Evolutionary conservation across 2,329 filamentous ascomycete genomes (phyloP), one percentile per base, ranked within the genome.

Genomic region (Arthrobotrys pseudoclavata): DNA sequence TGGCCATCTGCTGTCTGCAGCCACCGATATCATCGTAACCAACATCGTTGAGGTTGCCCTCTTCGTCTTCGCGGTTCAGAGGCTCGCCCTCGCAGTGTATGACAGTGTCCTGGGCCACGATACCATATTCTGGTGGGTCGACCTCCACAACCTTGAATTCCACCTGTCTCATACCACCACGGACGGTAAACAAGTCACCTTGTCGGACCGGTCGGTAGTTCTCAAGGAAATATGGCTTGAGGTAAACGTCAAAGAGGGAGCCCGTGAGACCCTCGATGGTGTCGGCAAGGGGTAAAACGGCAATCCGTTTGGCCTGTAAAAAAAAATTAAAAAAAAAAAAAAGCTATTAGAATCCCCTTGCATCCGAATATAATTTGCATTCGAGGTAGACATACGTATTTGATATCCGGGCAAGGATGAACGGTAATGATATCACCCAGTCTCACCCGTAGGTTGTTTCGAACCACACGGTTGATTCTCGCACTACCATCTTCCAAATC

Each of bases 81-180:
- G 91, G 91, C 84, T 97, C 94, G 80, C 96, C 96, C 85, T 99
- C 96, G 86, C 96, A 98, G 87, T 99, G 96, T 82, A 99, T 98
- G 81, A 99, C 92, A 18, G 96, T 99, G 83, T 99, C 96, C 86
- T 99, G 96, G 78, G 96, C 96, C 75, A 99, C 96, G 80, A 99
- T 99, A 82, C 96, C 96, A 83, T 96, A 98, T 87, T 99, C 96
- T 81, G 96, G 96, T 55, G 96, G 94, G 82, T 99, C 96, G 60
- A 99, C 94, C 86, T 99, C 96, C 57, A 99, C 95, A 48, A 99
- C 95, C 88, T 99, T 99, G 88, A 99, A 99, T 84, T 99, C 96
- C 40, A 99, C 96, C 85, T 97, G 95, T 85, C 96, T 91, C 96
- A 99, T 99, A 84, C 94, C 95, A 86, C 95, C 96, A 83, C 96